Conservation (phyloP, 257 asterid genomes). For the Solanum paucissectum region DNA sequence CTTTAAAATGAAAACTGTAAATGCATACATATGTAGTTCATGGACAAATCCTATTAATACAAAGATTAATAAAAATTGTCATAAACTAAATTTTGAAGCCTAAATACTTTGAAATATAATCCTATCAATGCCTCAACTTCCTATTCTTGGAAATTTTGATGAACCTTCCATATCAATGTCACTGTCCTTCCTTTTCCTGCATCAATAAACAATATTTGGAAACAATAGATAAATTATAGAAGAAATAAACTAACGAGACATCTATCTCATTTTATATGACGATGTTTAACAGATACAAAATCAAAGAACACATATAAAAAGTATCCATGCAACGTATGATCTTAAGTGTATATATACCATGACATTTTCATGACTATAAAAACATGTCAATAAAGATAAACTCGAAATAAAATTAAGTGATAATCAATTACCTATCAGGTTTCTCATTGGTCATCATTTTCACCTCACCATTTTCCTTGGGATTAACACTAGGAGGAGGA, state of each 20-base stretch:
- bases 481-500: not conserved
- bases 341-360: not conserved
- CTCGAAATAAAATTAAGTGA: not conserved
- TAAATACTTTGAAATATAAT: not conserved
- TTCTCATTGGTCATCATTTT: not conserved
- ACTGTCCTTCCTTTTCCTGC: not conserved
- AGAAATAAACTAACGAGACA: not conserved
- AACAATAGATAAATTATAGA: not conserved
- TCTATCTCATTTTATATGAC: not conserved
- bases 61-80: not conserved
- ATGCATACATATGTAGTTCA: not conserved
- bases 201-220: not conserved
- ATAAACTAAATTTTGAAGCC: not conserved
- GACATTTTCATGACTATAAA: not conserved
- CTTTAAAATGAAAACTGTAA: not conserved
- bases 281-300: not conserved
- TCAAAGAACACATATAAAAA: not conserved
- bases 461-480: not conserved
- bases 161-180: not conserved
- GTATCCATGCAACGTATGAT: not conserved
- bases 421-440: not conserved
- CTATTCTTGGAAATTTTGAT: not conserved
- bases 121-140: not conserved
- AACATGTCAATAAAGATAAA: not conserved
- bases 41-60: not conserved